A percentile compares a stretch with the other conserved stretches of the same genome.
These are phyloP conservation scores for Aspergillus candidus DNA, from an alignment of 2,329 filamentous ascomycete genomes.

Conservation along the genomic window DNA sequence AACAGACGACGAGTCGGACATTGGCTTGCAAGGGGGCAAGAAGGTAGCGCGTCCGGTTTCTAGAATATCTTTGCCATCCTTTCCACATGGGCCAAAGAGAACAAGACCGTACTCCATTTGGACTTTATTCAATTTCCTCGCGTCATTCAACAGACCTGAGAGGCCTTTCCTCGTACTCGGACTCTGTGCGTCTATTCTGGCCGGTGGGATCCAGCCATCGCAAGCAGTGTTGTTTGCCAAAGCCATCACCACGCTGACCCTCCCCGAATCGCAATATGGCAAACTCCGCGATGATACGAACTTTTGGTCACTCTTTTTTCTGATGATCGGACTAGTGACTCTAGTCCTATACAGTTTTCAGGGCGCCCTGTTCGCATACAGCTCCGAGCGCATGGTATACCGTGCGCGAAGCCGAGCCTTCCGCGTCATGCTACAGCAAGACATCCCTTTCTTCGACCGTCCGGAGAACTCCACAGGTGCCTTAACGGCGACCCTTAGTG, in stretches of 20 bases:
- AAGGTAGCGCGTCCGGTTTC: not conserved
- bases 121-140: constrained; percentile 69
- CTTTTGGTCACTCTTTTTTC: constrained; percentile 81
- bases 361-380: constrained; percentile 69
- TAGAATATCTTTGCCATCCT: constrained; percentile 6
- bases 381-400: constrained; percentile 75
- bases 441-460: constrained; percentile 25
- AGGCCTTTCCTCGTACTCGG: constrained; percentile 65
- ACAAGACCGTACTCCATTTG: constrained; percentile 45
- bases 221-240: constrained; percentile 80
- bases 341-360: constrained; percentile 61
- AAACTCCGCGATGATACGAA: constrained; percentile 61
- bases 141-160: constrained; percentile 68
- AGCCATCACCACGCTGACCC: constrained; percentile 64
- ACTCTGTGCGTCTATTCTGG: constrained; percentile 64
- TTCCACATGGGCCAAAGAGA: constrained; percentile 30
- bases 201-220: constrained; percentile 69
- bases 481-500: constrained; percentile 71
- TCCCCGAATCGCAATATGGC: constrained; percentile 46
- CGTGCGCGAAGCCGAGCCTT: constrained; percentile 61
- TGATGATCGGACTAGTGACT: constrained; percentile 69
- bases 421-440: constrained; percentile 20
- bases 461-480: constrained; percentile 38
- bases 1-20: constrained; percentile 10
- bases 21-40: constrained; percentile 4